phyloP scores from a whole-genome alignment of 1,139 yeast species.

The Eremothecium cymbalariae region DNA sequence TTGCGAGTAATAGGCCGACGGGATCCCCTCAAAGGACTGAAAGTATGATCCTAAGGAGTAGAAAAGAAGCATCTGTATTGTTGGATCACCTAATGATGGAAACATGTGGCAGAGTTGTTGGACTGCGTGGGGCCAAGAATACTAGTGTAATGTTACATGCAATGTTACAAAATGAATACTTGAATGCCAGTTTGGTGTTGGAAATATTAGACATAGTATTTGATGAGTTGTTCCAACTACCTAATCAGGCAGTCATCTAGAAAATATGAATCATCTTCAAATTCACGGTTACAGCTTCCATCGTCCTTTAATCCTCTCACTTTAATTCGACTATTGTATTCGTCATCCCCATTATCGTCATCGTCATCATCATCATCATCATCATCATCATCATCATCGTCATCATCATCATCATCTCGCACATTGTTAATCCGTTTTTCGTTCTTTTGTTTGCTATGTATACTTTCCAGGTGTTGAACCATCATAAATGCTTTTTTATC shows the following conservation, averaged over 20 bases:
- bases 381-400: conserved; percentile 3
- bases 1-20: conserved; percentile 12
- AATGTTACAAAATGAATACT: conserved; percentile 64
- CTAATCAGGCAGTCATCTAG: conserved; percentile 3
- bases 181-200: conserved; percentile 58
- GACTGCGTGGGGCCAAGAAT: conserved; percentile 51
- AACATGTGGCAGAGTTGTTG: conserved; percentile 67
- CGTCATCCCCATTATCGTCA: conserved; percentile 8
- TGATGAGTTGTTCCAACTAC: conserved; percentile 13
- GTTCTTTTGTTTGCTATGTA: not conserved
- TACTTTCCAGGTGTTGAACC: conserved; percentile 11
- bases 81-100: conserved; percentile 54
- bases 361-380: conserved; percentile 7
- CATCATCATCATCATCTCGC: not conserved
- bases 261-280: conserved; percentile 7
- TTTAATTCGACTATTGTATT: not conserved
- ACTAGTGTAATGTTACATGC: conserved; percentile 57
- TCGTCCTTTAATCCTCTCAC: not conserved
- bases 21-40: conserved; percentile 35
- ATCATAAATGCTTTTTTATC: conserved; percentile 23
- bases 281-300: no score
- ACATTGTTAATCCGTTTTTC: not conserved
- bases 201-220: conserved; percentile 44
- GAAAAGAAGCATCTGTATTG: conserved; percentile 51
- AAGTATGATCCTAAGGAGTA: conserved; percentile 45